Conservation (phyloP, 495 filamentous ascomycete genomes). For the Parmelia sp. region DNA sequence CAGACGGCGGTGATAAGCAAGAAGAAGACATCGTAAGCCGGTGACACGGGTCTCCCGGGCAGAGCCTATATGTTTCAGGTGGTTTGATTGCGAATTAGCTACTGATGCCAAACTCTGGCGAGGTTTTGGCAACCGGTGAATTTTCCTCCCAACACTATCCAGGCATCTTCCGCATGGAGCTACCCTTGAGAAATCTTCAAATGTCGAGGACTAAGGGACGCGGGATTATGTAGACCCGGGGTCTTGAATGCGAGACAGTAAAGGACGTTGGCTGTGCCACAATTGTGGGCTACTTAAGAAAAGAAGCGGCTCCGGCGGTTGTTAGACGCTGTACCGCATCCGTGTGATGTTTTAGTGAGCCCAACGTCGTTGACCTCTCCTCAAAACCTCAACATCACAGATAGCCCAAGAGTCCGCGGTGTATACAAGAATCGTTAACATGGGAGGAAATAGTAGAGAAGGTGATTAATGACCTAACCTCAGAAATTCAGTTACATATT, state of each 20-base stretch:
- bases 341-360: too few species aligned
- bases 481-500: not conserved
- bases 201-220: not conserved
- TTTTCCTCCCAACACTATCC: constrained; percentile 11
- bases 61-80: constrained; percentile 8
- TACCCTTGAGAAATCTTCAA: not conserved
- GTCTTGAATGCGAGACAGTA: too few species aligned
- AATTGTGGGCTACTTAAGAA: not conserved
- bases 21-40: constrained; percentile 36
- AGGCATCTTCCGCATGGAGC: not conserved
- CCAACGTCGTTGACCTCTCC: too few species aligned
- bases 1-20: constrained; percentile 50
- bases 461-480: constrained; percentile 34
- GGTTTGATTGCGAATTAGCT: constrained; percentile 26
- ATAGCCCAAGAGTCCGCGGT: not conserved
- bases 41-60: constrained; percentile 11
- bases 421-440: constrained; percentile 29
- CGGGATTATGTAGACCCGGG: too few species aligned
- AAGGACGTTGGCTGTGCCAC: not conserved
- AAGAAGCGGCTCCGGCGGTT: not conserved
- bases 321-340: too few species aligned
- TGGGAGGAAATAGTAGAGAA: constrained; percentile 66
- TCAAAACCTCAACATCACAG: not conserved
- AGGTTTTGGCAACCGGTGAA: constrained; percentile 32
- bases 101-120: constrained; percentile 25